These are phyloP conservation scores for Fonsecaea multimorphosa DNA, from an alignment of 2,329 filamentous ascomycete genomes.

Conservation along the genomic window DNA sequence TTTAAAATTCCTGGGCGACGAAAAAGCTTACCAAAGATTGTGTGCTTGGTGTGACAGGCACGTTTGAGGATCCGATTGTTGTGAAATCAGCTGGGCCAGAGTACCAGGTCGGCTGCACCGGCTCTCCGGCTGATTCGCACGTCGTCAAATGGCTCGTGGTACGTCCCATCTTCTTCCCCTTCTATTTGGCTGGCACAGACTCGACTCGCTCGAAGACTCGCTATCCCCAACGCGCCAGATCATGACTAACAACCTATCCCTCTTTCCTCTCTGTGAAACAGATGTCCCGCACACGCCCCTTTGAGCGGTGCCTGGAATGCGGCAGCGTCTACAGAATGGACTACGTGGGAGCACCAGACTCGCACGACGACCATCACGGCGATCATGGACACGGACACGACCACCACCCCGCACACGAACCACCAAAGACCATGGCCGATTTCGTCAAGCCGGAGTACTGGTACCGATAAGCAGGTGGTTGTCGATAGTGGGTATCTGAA, in stretches of 20 bases:
- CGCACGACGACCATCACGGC: slow-evolving; percentile 64
- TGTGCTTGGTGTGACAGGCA: slow-evolving; percentile 70
- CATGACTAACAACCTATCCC: slow-evolving; percentile 15
- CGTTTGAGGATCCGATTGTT: slow-evolving; percentile 84
- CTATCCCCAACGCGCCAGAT: too few species aligned
- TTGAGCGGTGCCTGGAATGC: slow-evolving; percentile 96
- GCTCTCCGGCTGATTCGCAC: slow-evolving; percentile 91
- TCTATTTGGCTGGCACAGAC: background rate
- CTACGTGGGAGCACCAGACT: slow-evolving; percentile 83
- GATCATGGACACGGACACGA: too few species aligned
- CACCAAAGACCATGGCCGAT: slow-evolving; percentile 96
- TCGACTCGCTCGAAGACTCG: too few species aligned
- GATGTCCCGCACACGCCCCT: slow-evolving; percentile 85
- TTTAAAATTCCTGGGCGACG: background rate
- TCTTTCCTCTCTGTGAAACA: slow-evolving; percentile 47
- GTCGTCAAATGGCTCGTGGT: slow-evolving; percentile 87
- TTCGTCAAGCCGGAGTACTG: slow-evolving; percentile 94
- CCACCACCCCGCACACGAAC: slow-evolving; percentile 65
- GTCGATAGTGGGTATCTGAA: background rate
- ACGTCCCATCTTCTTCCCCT: slow-evolving; percentile 47
- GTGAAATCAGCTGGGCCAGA: slow-evolving; percentile 93
- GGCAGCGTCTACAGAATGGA: slow-evolving; percentile 98
- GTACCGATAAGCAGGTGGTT: slow-evolving; percentile 61
- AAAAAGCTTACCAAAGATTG: slow-evolving; percentile 2
- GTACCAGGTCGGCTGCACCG: slow-evolving; percentile 97